A percentile compares a stretch with the other conserved stretches of the same genome.
phyloP scores from a whole-genome alignment of 1,139 yeast species.

The Sugiyamaella grinbergsii region DNA sequence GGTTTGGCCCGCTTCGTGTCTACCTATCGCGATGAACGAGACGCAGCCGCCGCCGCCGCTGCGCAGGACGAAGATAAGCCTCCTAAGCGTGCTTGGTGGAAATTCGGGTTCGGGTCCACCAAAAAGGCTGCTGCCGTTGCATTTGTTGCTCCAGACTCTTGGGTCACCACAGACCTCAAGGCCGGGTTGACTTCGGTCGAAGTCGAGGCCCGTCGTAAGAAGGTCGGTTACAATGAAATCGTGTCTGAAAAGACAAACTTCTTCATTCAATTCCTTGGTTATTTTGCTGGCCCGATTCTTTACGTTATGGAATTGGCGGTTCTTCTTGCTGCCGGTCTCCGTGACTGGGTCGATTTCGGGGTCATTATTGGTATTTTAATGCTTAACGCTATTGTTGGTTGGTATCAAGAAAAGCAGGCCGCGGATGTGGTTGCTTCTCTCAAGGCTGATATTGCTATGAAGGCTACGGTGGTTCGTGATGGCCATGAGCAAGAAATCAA shows the following conservation, averaged over 20 bases:
- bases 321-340: slow-evolving; percentile 66
- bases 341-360: slow-evolving; percentile 74
- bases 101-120: slow-evolving; percentile 27
- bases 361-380: slow-evolving; percentile 63
- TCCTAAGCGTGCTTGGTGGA: slow-evolving; percentile 33
- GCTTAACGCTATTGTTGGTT: slow-evolving; percentile 59
- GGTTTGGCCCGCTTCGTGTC: slow-evolving; percentile 43
- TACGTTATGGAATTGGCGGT: slow-evolving; percentile 74
- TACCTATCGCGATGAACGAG: slow-evolving; percentile 40
- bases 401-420: slow-evolving; percentile 79
- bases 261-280: slow-evolving; percentile 60
- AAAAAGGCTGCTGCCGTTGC: slow-evolving; percentile 26
- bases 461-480: slow-evolving; percentile 84
- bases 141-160: slow-evolving; percentile 41
- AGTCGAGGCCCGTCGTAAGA: slow-evolving; percentile 60
- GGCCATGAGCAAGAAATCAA: slow-evolving; percentile 73
- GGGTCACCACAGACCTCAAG: slow-evolving; percentile 53
- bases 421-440: slow-evolving; percentile 95
- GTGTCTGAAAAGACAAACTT: slow-evolving; percentile 62
- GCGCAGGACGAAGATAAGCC: slow-evolving; percentile 34
- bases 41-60: slow-evolving; percentile 30
- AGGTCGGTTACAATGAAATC: slow-evolving; percentile 63
- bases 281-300: slow-evolving; percentile 67
- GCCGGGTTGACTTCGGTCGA: slow-evolving; percentile 57
- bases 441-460: slow-evolving; percentile 89